Base-by-base conservation (phyloP, 2,329 filamentous ascomycete species). In the Xylaria digitata region DNA sequence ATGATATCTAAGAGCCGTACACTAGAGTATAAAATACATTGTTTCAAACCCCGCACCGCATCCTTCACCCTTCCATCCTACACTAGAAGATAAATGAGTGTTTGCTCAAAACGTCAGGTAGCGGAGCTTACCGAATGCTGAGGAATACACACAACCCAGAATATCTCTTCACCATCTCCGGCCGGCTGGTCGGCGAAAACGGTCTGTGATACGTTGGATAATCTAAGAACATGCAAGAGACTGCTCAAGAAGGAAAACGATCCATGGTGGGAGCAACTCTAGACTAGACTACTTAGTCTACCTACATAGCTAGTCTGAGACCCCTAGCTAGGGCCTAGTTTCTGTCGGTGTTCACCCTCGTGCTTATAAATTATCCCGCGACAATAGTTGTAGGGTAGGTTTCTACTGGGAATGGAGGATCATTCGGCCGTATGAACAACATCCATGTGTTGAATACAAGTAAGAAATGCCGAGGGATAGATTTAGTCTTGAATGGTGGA, bases 201-300 rank as follows among this genome's bases (percentile, higher is more conserved):
- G 17, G 57, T 40, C 26, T 43, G 30, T 34, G 48, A 54, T 61
- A 54, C n/a, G 58, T 46, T 40, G 42, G 59, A 48, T 61, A 37
- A 61, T 48, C 9, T 8, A 17, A 21, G 26, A 37, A 32, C 13
- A 30, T 19, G 13, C 34, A 13, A 50, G 37, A 48, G 52, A 57
- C 57, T 63, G 45, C 61, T 57, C 23, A 19, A 63, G 57, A 45
- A 26, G 53, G 61, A 23, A 63, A 63, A 58, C n/a, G 46, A 63
- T 63, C 43, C 19, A 15, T 40, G 2, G 11, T 37, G 8, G 34
- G 9, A 9, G 11, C 11, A 37, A 11, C 34, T 37, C 34, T 37
- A 37, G 32, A 34, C 11, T 37, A 37, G 34, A 11, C 34, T 37
- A 11, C 1, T 9, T 13, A 11, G 13, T 40, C 13, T 15, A 15